A percentile compares a stretch with the other conserved stretches of the same genome.
These are phyloP conservation scores for Pseudocohnilembus persalinus DNA, from an alignment of 169 alveolate species.

Conservation along the genomic window DNA sequence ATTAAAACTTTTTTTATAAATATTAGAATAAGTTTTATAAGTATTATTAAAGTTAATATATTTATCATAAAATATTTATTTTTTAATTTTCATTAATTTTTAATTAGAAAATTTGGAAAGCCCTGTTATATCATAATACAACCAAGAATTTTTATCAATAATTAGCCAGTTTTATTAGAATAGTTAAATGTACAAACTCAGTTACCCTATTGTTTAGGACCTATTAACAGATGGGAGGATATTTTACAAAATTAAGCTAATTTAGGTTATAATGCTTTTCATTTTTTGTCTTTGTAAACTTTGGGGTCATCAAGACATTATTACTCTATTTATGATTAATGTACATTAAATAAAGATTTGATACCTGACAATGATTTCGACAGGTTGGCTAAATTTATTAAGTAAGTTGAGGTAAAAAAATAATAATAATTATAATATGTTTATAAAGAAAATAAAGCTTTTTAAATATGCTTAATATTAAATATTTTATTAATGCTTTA, in stretches of 20 bases:
- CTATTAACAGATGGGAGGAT: conserved; percentile 74
- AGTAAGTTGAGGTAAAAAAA: not conserved
- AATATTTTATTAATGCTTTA: no score
- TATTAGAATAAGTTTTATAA: no score
- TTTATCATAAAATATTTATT: not conserved
- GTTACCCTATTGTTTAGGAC: conserved; percentile 87
- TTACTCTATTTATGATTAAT: conserved; percentile 59
- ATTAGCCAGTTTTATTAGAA: not conserved
- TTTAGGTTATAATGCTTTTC: conserved; percentile 88
- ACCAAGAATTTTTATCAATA: conserved; percentile 1
- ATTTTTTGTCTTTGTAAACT: conserved; percentile 82
- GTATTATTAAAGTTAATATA: no score
- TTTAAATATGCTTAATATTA: no score
- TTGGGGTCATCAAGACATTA: conserved; percentile 75
- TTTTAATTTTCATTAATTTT: no score
- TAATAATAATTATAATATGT: no score
- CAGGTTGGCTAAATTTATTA: not conserved
- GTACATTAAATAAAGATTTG: not conserved
- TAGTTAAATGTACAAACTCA: conserved; percentile 75
- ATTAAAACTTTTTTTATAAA: no score
- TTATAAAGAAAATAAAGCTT: no score
- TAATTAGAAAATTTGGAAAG: not conserved
- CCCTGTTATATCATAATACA: conserved; percentile 12
- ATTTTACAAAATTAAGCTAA: conserved; percentile 64
- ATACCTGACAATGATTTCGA: not conserved